Conservation (phyloP, 495 filamentous ascomycete genomes). For the Penicillium bovifimosum region DNA sequence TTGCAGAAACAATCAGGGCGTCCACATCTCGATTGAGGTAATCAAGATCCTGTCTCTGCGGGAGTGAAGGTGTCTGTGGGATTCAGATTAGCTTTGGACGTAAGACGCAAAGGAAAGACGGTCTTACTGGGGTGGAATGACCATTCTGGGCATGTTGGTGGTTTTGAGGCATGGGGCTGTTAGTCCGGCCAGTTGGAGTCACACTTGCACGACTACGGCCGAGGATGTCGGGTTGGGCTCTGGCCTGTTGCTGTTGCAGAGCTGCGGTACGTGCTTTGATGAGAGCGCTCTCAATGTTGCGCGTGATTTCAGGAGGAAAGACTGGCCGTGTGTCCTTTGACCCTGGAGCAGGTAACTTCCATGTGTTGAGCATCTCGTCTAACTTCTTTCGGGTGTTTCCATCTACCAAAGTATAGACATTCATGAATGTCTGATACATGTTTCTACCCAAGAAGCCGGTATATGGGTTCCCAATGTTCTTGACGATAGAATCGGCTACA, state of each 20-base stretch:
- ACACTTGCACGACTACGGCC: constrained; percentile 50
- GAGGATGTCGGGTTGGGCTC: constrained; percentile 58
- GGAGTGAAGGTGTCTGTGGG: constrained; percentile 32
- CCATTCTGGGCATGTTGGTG: constrained; percentile 32
- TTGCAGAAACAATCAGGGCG: constrained; percentile 62
- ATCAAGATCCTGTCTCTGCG: constrained; percentile 31
- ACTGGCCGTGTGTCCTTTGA: constrained; percentile 84
- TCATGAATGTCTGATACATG: constrained; percentile 92
- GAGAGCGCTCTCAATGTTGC: constrained; percentile 87
- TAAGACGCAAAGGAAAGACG: background rate
- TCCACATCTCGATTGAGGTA: constrained; percentile 77
- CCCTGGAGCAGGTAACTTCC: constrained; percentile 93
- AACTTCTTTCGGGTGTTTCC: constrained; percentile 74
- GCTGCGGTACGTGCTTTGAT: constrained; percentile 79
- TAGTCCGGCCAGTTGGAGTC: constrained; percentile 51
- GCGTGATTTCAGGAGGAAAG: constrained; percentile 76
- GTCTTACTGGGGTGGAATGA: constrained; percentile 31
- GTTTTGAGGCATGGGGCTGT: constrained; percentile 60
- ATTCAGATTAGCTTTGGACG: background rate
- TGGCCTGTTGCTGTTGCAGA: constrained; percentile 63
- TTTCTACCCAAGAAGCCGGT: constrained; percentile 88
- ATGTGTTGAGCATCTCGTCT: constrained; percentile 96
- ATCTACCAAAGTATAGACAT: constrained; percentile 86
- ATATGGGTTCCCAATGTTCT: constrained; percentile 97
- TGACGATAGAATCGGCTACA: constrained; percentile 95